Evolutionary conservation across 2,329 filamentous ascomycete species (phyloP).

Genomic region (Penicillium fuscoglaucum): DNA sequence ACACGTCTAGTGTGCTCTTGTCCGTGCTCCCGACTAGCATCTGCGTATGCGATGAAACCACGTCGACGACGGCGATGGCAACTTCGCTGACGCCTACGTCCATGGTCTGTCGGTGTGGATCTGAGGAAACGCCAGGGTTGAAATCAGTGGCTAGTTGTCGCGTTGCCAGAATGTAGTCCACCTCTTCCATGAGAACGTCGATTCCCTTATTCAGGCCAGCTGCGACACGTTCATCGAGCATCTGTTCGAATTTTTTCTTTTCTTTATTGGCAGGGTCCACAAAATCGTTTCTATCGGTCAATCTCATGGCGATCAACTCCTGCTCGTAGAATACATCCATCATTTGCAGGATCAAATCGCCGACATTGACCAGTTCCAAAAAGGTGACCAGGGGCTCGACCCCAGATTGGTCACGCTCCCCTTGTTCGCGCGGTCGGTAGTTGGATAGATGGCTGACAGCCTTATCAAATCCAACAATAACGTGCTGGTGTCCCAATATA

Average conservation of each 20-base stretch:
- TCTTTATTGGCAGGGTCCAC: conserved; percentile 86
- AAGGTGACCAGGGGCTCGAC: conserved; percentile 94
- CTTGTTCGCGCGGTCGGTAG: conserved; percentile 79
- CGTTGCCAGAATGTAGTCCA: conserved; percentile 90
- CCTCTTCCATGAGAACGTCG: conserved; percentile 96
- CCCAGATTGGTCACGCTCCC: conserved; percentile 65
- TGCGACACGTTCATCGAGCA: conserved; percentile 95
- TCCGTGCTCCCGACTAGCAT: conserved; percentile 96
- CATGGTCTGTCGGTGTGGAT: conserved; percentile 36
- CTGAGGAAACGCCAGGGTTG: conserved; percentile 62
- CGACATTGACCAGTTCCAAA: conserved; percentile 95
- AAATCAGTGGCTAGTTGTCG: conserved; percentile 86
- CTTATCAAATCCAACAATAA: conserved; percentile 90
- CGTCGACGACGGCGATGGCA: conserved; percentile 75
- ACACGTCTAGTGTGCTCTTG: conserved; percentile 97
- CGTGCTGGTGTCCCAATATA: conserved; percentile 80
- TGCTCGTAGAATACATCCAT: conserved; percentile 98
- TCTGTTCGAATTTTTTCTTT: conserved; percentile 98
- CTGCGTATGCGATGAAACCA: conserved; percentile 83
- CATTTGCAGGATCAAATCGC: conserved; percentile 98
- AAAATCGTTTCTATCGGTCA: conserved; percentile 92
- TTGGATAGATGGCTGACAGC: conserved; percentile 86
- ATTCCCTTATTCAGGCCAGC: conserved; percentile 97
- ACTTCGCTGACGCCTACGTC: conserved; percentile 70
- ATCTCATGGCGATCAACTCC: conserved; percentile 77